phyloP scores from a whole-genome alignment of 176 grass and related monocot species.

The Eragrostis curvula region DNA sequence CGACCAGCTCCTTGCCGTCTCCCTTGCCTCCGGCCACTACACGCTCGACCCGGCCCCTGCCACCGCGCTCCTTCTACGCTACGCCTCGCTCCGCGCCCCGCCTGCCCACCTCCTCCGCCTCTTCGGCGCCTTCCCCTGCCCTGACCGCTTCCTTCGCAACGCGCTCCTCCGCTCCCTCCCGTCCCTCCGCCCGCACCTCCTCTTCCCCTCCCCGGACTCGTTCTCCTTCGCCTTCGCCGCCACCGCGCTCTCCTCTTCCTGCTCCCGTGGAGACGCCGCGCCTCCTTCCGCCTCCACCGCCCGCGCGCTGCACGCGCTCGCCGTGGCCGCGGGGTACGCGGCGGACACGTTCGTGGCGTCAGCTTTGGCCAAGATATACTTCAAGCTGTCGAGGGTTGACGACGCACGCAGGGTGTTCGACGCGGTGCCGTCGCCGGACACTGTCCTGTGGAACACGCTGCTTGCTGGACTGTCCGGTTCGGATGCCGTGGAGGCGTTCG shows the following conservation, averaged over 20 bases:
- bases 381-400: conserved; percentile 51
- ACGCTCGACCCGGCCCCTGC: conserved; percentile 41
- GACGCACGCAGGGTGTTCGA: conserved; percentile 78
- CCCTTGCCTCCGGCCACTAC: conserved; percentile 52
- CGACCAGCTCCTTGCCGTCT: conserved; percentile 65
- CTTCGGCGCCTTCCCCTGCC: conserved; percentile 55
- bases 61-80: conserved; percentile 63
- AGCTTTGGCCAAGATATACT: conserved; percentile 66
- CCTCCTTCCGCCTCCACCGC: conserved; percentile 31
- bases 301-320: conserved; percentile 48
- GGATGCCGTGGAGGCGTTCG: conserved; percentile 60
- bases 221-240: conserved; percentile 53
- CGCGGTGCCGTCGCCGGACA: conserved; percentile 57
- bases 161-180: conserved; percentile 72
- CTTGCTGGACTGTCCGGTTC: conserved; percentile 54
- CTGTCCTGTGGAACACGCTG: conserved; percentile 75
- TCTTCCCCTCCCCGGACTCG: conserved; percentile 56
- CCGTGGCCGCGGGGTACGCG: conserved; percentile 42
- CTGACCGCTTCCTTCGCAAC: conserved; percentile 69
- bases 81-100: conserved; percentile 57
- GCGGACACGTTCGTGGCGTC: conserved; percentile 76
- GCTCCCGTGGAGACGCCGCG: conserved; percentile 27
- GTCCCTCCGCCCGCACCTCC: conserved; percentile 32
- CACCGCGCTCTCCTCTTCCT: conserved; percentile 58
- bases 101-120: conserved; percentile 55